phyloP scores from a whole-genome alignment of 257 asterid genomes.

The Nicotiana sylvestris region DNA sequence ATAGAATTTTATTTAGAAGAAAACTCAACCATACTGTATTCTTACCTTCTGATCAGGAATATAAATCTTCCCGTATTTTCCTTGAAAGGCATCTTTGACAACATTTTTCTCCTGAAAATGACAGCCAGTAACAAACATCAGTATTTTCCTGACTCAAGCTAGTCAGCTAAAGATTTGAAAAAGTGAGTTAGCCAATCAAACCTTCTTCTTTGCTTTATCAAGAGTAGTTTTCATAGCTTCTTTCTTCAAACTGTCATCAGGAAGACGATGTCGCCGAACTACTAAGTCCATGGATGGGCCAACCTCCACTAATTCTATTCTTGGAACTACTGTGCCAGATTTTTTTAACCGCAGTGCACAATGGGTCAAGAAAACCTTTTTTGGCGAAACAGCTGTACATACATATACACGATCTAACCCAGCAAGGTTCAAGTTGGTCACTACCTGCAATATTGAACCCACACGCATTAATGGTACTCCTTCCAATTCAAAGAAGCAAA shows the following conservation, averaged over 20 bases:
- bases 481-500: not conserved
- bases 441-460: slow-evolving; percentile 40
- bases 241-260: slow-evolving; percentile 67
- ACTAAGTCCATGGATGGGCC: slow-evolving; percentile 98
- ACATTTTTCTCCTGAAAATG: slow-evolving; percentile 88
- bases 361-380: slow-evolving; percentile 65
- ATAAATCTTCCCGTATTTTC: slow-evolving; percentile 82
- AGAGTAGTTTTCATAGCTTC: slow-evolving; percentile 71
- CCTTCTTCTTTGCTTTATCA: slow-evolving; percentile 76
- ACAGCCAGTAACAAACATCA: slow-evolving; percentile 16
- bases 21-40: not conserved
- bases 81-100: slow-evolving; percentile 60
- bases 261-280: slow-evolving; percentile 72
- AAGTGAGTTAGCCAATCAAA: slow-evolving; percentile 19
- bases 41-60: slow-evolving; percentile 88
- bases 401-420: slow-evolving; percentile 89
- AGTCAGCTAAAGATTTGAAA: not conserved
- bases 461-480: not conserved
- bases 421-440: slow-evolving; percentile 79
- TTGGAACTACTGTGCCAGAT: slow-evolving; percentile 81
- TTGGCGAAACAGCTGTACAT: slow-evolving; percentile 68
- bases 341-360: slow-evolving; percentile 80
- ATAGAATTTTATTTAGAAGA: not conserved
- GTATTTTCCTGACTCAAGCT: not conserved
- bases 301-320: slow-evolving; percentile 88